A percentile compares a stretch with the other conserved stretches of the same genome.
These are phyloP conservation scores for Sonneratia caseolaris DNA, from an alignment of 345 rosid species.

Conservation along the genomic window DNA sequence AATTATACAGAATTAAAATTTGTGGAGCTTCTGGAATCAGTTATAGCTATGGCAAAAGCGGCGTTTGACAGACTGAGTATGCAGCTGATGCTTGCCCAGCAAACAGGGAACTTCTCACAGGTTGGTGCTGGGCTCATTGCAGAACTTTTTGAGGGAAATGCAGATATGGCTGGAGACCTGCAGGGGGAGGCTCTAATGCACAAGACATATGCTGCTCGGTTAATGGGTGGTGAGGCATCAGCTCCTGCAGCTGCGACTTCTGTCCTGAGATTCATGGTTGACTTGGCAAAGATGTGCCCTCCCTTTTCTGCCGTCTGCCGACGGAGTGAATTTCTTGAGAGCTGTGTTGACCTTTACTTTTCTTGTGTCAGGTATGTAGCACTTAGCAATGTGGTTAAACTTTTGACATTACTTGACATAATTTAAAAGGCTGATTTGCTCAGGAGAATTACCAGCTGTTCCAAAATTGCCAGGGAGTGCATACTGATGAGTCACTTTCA, in stretches of 20 bases:
- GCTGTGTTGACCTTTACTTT: conserved; percentile 88
- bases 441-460: not conserved
- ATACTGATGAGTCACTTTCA: not conserved
- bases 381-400: conserved; percentile 2
- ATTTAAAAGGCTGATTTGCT: not conserved
- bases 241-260: conserved; percentile 99
- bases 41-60: conserved; percentile 85
- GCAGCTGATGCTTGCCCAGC: conserved; percentile 83
- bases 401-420: not conserved
- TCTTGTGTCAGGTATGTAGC: conserved; percentile 84
- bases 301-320: conserved; percentile 91
- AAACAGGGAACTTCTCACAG: conserved; percentile 87
- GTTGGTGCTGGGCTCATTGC: conserved; percentile 82
- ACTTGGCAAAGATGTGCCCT: conserved; percentile 95
- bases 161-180: conserved; percentile 92
- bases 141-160: conserved; percentile 84
- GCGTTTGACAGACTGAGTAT: conserved; percentile 84
- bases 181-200: conserved; percentile 99
- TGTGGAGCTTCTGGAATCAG: conserved; percentile 88
- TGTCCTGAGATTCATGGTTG: conserved; percentile 97
- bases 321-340: conserved; percentile 81
- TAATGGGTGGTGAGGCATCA: conserved; percentile 98
- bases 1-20: conserved; percentile 69
- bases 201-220: conserved; percentile 95
- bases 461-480: not conserved